Conservation (phyloP, 208 protist species). For the Acanthamoeba culbertsoni region DNA sequence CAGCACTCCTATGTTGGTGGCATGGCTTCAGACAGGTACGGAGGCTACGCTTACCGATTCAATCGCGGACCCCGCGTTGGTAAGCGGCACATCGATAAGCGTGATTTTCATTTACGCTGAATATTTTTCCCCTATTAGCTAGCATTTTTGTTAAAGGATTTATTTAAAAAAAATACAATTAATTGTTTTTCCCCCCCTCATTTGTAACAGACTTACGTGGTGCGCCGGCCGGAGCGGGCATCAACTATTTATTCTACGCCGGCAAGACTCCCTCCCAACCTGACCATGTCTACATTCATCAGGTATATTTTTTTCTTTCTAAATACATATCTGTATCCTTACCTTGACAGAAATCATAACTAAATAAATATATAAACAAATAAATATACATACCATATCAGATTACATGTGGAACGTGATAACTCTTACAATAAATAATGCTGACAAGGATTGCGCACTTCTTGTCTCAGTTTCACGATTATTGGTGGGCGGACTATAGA, state of each 20-base stretch:
- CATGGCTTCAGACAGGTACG: background rate
- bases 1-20: background rate
- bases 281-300: background rate
- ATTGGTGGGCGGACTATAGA: slow-evolving; percentile 9
- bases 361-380: too few relatives aligned
- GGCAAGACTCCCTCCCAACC: background rate
- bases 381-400: too few relatives aligned
- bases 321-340: background rate
- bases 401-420: too few relatives aligned
- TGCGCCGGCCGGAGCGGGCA: background rate
- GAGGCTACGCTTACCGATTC: background rate
- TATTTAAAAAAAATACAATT: background rate
- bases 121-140: too few relatives aligned
- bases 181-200: background rate
- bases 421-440: too few relatives aligned
- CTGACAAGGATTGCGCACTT: background rate
- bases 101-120: background rate
- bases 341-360: background rate
- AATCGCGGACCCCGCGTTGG: background rate
- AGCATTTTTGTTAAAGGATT: background rate
- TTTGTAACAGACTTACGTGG: background rate
- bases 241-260: slow-evolving; percentile 31
- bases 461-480: background rate
- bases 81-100: background rate
- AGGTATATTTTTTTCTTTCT: background rate